These are phyloP conservation scores for Cladosporium sp. DNA, from an alignment of 2,329 filamentous ascomycete species.

Conservation along the genomic window DNA sequence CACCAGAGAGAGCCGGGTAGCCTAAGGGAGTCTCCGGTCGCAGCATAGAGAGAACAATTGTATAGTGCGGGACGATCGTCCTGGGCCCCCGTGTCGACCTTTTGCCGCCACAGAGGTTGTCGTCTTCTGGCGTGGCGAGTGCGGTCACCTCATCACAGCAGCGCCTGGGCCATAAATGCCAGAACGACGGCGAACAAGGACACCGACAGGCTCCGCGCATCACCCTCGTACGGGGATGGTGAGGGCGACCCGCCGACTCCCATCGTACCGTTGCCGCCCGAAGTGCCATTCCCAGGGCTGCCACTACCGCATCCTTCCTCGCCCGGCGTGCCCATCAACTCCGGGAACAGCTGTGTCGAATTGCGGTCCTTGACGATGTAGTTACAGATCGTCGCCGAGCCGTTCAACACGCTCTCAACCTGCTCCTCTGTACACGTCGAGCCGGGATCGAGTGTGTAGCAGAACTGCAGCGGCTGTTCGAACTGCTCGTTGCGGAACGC, in stretches of 20 bases:
- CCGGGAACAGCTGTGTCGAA: slow-evolving; percentile 18
- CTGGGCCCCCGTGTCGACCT: too few relatives aligned
- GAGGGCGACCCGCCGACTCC: background rate
- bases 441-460: slow-evolving; percentile 14
- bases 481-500: slow-evolving; percentile 10
- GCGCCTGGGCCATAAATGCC: too few relatives aligned
- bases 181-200: too few relatives aligned
- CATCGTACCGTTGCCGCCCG: background rate
- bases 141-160: too few relatives aligned
- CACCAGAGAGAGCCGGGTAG: too few relatives aligned
- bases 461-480: slow-evolving; percentile 15
- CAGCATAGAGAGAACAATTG: too few relatives aligned
- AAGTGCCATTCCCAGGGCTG: background rate
- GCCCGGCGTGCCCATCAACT: slow-evolving; percentile 7
- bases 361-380: slow-evolving; percentile 19
- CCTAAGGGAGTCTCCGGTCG: too few relatives aligned
- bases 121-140: too few relatives aligned
- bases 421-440: slow-evolving; percentile 20
- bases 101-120: too few relatives aligned
- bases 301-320: slow-evolving; percentile 6
- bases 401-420: slow-evolving; percentile 13
- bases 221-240: background rate
- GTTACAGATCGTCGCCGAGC: slow-evolving; percentile 15
- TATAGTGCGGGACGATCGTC: too few relatives aligned
- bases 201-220: background rate